Evolutionary conservation across 2,329 filamentous ascomycete genomes (phyloP).

Genomic region (Hypocrella siamensis): DNA sequence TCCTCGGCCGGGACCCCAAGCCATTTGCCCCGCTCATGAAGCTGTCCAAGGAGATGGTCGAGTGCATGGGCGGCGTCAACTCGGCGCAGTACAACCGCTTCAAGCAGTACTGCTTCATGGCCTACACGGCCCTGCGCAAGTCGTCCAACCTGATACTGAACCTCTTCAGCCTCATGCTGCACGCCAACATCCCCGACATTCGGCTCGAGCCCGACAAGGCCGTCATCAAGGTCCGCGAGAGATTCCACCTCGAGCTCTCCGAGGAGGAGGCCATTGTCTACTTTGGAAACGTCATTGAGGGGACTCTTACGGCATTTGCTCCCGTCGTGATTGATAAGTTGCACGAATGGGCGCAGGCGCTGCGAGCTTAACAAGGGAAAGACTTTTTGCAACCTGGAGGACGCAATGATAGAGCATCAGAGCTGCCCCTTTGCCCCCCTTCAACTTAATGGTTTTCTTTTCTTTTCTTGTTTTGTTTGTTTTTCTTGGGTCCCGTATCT

Average conservation of each 20-base stretch:
- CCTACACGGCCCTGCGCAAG: slow-evolving; percentile 82
- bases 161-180: slow-evolving; percentile 90
- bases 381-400: too few relatives aligned
- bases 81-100: slow-evolving; percentile 77
- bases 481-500: too few relatives aligned
- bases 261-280: slow-evolving; percentile 86
- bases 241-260: slow-evolving; percentile 79
- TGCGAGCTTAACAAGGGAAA: slow-evolving; percentile 60
- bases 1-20: slow-evolving; percentile 90
- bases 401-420: too few relatives aligned
- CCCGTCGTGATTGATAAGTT: slow-evolving; percentile 89
- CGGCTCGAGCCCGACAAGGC: slow-evolving; percentile 84
- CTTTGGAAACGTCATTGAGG: slow-evolving; percentile 80
- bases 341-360: slow-evolving; percentile 86
- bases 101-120: slow-evolving; percentile 90
- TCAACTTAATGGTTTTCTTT: too few relatives aligned
- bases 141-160: slow-evolving; percentile 85
- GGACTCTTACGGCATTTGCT: slow-evolving; percentile 77
- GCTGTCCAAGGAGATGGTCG: slow-evolving; percentile 93
- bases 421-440: too few relatives aligned
- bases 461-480: too few relatives aligned
- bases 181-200: slow-evolving; percentile 94
- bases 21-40: slow-evolving; percentile 97
- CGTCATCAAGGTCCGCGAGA: slow-evolving; percentile 85
- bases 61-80: slow-evolving; percentile 82